A percentile compares a stretch with the other conserved stretches of the same genome.
phyloP scores from a whole-genome alignment of 2,329 filamentous ascomycete species.

The Phaeosphaeriaceae sp. region DNA sequence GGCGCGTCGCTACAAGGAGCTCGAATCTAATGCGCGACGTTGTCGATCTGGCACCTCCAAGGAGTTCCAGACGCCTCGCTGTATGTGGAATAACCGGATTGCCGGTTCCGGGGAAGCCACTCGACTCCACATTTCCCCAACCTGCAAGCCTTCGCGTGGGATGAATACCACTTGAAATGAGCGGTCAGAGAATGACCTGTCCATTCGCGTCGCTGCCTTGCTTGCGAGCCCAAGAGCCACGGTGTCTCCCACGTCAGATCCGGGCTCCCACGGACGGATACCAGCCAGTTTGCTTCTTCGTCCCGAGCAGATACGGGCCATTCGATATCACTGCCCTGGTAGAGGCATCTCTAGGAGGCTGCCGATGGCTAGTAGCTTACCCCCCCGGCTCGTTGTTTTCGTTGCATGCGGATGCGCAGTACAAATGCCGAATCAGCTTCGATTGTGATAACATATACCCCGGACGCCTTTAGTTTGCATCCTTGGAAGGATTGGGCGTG shows the following conservation, averaged over 20 bases:
- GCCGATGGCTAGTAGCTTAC: slow-evolving; percentile 12
- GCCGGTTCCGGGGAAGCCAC: slow-evolving; percentile 28
- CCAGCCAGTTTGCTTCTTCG: slow-evolving; percentile 20
- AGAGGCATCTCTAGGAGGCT: slow-evolving; percentile 16
- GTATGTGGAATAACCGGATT: slow-evolving; percentile 18
- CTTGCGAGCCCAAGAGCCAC: slow-evolving; percentile 14
- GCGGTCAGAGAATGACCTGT: slow-evolving; percentile 33
- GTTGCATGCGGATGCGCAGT: slow-evolving; percentile 15
- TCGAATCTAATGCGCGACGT: slow-evolving; percentile 9
- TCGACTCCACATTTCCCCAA: slow-evolving; percentile 29
- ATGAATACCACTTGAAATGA: slow-evolving; percentile 24
- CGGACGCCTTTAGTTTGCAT: slow-evolving; percentile 22
- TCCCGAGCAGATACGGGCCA: slow-evolving; percentile 13
- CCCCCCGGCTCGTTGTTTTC: slow-evolving; percentile 6
- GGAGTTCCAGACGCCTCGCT: slow-evolving; percentile 26
- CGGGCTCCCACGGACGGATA: slow-evolving; percentile 8
- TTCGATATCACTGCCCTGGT: slow-evolving; percentile 4
- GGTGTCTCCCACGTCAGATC: slow-evolving; percentile 14
- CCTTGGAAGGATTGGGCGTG: slow-evolving; percentile 36
- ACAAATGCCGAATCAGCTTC: slow-evolving; percentile 1
- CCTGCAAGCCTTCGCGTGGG: slow-evolving; percentile 33
- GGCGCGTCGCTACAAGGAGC: not conserved
- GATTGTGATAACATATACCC: slow-evolving; percentile 20
- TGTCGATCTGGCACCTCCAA: slow-evolving; percentile 11
- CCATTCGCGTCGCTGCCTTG: slow-evolving; percentile 15